These are phyloP conservation scores for Penicillium lividum DNA, from an alignment of 495 filamentous ascomycete genomes.

Conservation along the genomic window DNA sequence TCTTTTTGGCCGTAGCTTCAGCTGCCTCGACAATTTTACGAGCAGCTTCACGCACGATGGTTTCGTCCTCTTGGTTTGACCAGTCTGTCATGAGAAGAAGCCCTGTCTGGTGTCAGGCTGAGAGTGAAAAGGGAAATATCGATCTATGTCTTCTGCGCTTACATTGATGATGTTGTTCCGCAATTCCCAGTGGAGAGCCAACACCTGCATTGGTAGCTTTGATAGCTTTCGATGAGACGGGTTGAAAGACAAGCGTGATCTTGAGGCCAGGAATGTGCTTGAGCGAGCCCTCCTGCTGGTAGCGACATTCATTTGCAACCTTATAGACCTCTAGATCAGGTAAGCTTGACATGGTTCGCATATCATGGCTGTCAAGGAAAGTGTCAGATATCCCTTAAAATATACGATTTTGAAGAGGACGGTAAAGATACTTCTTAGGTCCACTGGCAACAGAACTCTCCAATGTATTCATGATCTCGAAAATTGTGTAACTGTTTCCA, in stretches of 20 bases:
- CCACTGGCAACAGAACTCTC: conserved; percentile 4
- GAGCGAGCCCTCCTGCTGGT: conserved; percentile 10
- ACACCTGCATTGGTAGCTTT: not conserved
- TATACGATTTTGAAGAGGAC: not conserved
- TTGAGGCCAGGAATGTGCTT: conserved; percentile 11
- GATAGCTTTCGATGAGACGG: conserved; percentile 13
- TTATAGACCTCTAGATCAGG: conserved; percentile 20
- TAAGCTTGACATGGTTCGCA: conserved; percentile 20
- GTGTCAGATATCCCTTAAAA: not conserved
- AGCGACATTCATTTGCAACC: conserved; percentile 13
- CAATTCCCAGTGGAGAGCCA: conserved; percentile 13
- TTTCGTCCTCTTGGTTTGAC: conserved; percentile 3
- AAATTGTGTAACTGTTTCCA: conserved; percentile 1
- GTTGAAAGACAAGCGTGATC: conserved; percentile 18
- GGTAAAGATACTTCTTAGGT: conserved; percentile 7
- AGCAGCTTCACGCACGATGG: not conserved
- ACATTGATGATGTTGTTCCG: conserved; percentile 14
- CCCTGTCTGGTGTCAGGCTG: not conserved
- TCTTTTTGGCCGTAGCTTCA: conserved; percentile 10
- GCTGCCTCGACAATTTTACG: conserved; percentile 16
- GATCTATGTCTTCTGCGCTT: not conserved
- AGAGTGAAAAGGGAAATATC: too few species aligned
- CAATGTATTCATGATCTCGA: conserved; percentile 8
- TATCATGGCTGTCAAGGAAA: conserved; percentile 14
- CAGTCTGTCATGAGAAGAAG: conserved; percentile 5